phyloP scores from a whole-genome alignment of 495 filamentous ascomycete species.

The Penicillium salamii region DNA sequence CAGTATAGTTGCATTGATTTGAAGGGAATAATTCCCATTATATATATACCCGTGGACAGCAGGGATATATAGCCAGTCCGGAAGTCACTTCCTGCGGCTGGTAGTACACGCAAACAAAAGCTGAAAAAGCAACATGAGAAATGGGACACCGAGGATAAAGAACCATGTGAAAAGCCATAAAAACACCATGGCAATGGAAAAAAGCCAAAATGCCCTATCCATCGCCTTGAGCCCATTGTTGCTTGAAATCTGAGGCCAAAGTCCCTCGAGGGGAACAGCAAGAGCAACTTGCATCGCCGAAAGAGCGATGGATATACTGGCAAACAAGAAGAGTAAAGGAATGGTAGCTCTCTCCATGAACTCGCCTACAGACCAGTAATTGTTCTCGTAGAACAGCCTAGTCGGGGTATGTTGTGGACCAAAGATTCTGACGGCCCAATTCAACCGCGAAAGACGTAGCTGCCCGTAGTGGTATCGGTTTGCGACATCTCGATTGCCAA shows the following conservation, averaged over 20 bases:
- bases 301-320: conserved; percentile 1
- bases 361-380: not conserved
- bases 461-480: too few relatives aligned
- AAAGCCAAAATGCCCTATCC: not conserved
- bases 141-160: not conserved
- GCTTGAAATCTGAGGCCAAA: not conserved
- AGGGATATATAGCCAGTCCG: too few relatives aligned
- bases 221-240: not conserved
- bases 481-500: too few relatives aligned
- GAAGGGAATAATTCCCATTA: too few relatives aligned
- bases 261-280: not conserved
- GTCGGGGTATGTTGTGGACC: not conserved
- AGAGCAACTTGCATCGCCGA: not conserved
- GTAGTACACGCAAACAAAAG: too few relatives aligned
- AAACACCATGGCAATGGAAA: conserved; percentile 1
- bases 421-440: too few relatives aligned
- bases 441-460: too few relatives aligned
- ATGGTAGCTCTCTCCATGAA: conserved; percentile 1
- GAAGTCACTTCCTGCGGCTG: too few relatives aligned
- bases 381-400: not conserved
- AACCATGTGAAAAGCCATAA: not conserved
- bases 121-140: not conserved
- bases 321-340: not conserved
- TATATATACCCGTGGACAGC: too few relatives aligned
- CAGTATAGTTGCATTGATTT: too few relatives aligned